Percentiles rank a stretch among this genome's conserved stretches.
Evolutionary conservation across 805 yeast genomes (phyloP).

Genomic region (Monosporozyma aquatica): DNA sequence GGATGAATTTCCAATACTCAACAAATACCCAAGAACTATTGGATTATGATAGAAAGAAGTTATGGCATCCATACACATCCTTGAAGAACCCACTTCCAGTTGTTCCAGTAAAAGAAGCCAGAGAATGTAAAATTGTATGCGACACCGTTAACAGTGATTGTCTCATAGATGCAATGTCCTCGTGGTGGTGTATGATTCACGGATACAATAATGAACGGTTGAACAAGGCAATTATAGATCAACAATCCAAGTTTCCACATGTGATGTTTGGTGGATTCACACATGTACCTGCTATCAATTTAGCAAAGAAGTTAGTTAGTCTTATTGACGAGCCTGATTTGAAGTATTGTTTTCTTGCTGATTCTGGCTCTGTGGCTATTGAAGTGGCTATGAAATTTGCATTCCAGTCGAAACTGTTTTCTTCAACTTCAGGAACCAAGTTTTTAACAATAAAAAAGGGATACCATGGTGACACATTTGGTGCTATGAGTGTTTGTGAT

Average conservation of each 20-base stretch:
- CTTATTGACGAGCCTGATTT: conserved; percentile 23
- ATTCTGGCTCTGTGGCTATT: conserved; percentile 30
- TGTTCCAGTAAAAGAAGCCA: conserved; percentile 20
- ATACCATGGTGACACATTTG: conserved; percentile 35
- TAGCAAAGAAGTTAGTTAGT: conserved; percentile 26
- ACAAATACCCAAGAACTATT: conserved; percentile 7
- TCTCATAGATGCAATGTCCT: conserved; percentile 27
- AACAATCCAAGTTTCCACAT: conserved; percentile 25
- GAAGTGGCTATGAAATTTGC: conserved; percentile 35
- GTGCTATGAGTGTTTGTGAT: conserved; percentile 34
- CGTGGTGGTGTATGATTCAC: conserved; percentile 30
- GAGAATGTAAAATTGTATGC: conserved; percentile 16
- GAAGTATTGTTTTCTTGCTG: conserved; percentile 19
- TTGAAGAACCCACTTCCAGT: conserved; percentile 19
- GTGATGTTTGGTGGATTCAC: conserved; percentile 26
- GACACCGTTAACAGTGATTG: conserved; percentile 9
- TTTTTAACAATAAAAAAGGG: conserved; percentile 30
- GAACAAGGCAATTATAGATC: conserved; percentile 28
- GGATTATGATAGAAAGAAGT: conserved; percentile 19
- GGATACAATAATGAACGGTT: conserved; percentile 25
- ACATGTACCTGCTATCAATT: conserved; percentile 25
- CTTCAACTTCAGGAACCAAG: conserved; percentile 17
- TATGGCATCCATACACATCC: conserved; percentile 31
- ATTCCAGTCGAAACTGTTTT: conserved; percentile 14
- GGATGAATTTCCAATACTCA: not conserved